These are phyloP conservation scores for Styphnolobium japonicum DNA, from an alignment of 306 rosid species.

Conservation along the genomic window DNA sequence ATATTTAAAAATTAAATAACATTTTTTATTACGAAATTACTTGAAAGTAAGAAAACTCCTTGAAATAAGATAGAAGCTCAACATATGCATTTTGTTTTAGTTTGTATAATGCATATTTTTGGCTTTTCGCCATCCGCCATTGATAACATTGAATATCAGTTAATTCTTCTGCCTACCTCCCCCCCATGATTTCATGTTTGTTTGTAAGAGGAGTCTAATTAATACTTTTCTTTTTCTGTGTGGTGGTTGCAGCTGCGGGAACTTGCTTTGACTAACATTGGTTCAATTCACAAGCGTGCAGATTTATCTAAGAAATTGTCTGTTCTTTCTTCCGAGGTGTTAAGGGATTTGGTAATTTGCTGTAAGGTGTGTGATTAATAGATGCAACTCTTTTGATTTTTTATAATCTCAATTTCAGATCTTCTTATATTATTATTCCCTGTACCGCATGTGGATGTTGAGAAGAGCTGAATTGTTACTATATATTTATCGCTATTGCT, in stretches of 20 bases:
- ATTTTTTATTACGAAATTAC: too few species aligned
- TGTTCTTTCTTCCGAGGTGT: constrained; percentile 66
- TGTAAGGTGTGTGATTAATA: constrained; percentile 59
- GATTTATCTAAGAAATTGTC: constrained; percentile 88
- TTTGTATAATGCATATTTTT: too few species aligned
- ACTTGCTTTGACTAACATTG: constrained; percentile 81
- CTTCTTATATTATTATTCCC: neutral
- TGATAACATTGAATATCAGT: too few species aligned
- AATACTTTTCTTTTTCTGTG: constrained; percentile 8
- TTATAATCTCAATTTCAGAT: constrained; percentile 8
- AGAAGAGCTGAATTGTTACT: constrained; percentile 5
- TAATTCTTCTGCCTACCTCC: neutral
- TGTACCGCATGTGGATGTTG: neutral
- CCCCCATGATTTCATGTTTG: constrained; percentile 16
- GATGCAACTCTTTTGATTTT: neutral
- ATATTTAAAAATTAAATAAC: too few species aligned
- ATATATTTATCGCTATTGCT: neutral
- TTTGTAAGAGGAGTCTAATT: neutral
- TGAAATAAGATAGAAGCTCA: too few species aligned
- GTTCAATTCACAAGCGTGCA: constrained; percentile 81
- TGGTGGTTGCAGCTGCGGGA: constrained; percentile 67
- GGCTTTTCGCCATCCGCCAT: too few species aligned
- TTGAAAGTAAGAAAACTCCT: too few species aligned
- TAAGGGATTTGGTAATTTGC: constrained; percentile 89
- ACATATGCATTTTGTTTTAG: neutral